A percentile compares a stretch with the other conserved stretches of the same genome.
Conservation (phyloP, 176 grass and related monocot genomes). For the maize (Zea mays) region Zm-B73-REFERENCE-NAM-5.0 NC_050103.1:28891001-28891500, state of each 20-base stretch:
- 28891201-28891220: conserved; percentile 29
- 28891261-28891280: conserved; percentile 44
- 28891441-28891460: conserved; percentile 38
- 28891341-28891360: conserved; percentile 50
- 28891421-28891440: conserved; percentile 28
- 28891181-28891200: conserved; percentile 12
- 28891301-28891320: background rate
- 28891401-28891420: background rate
- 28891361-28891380: conserved; percentile 50
- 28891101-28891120: conserved; percentile 38
- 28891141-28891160: conserved; percentile 16
- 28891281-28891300: conserved; percentile 37
- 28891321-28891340: conserved; percentile 41
- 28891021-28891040: conserved; percentile 32
- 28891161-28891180: conserved; percentile 20
- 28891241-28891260: conserved; percentile 22
- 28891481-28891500: conserved; percentile 30
- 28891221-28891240: conserved; percentile 43
- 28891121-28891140: conserved; percentile 49
- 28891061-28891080: background rate
- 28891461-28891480: background rate
- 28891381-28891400: conserved; percentile 32
- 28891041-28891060: conserved; percentile 5
- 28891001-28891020: conserved; percentile 27
- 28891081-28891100: background rate